phyloP scores from a whole-genome alignment of 495 filamentous ascomycete species.

The Aspergillus saccharolyticus region DNA sequence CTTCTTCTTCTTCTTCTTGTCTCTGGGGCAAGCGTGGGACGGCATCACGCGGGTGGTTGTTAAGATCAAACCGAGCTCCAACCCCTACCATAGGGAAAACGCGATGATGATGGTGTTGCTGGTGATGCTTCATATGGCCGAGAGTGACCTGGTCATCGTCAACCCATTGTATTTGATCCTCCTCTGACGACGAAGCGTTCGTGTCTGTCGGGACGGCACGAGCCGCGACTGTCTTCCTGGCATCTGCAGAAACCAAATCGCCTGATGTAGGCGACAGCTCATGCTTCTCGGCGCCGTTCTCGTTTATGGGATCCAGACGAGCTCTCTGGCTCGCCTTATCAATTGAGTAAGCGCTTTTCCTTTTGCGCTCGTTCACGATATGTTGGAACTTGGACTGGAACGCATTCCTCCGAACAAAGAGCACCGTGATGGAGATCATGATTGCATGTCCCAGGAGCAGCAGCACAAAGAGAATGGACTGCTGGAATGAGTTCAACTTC shows the following conservation, averaged over 20 bases:
- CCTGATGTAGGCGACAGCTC: neutral
- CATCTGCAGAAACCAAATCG: neutral
- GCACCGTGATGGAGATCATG: conserved; percentile 37
- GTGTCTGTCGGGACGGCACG: conserved; percentile 1
- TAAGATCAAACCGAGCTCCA: conserved; percentile 44
- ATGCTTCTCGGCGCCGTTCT: neutral
- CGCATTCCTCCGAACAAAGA: conserved; percentile 58
- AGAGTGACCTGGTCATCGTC: conserved; percentile 35
- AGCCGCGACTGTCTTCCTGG: neutral
- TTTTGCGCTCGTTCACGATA: conserved; percentile 45
- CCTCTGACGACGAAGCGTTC: neutral
- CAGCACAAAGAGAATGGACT: conserved; percentile 65
- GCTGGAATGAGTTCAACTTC: conserved; percentile 73
- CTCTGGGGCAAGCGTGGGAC: conserved; percentile 16
- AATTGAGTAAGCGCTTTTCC: conserved; percentile 8
- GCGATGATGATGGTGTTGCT: conserved; percentile 31
- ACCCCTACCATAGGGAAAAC: conserved; percentile 50
- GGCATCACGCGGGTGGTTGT: conserved; percentile 36
- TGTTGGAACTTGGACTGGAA: conserved; percentile 64
- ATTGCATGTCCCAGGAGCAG: conserved; percentile 66
- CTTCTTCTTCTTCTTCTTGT: conserved; percentile 10
- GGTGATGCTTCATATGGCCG: conserved; percentile 14
- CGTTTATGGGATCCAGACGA: neutral
- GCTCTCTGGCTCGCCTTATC: conserved; percentile 8
- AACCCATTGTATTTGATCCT: conserved; percentile 19